Evolutionary conservation across 371 early-diverging fungal species (phyloP).

Genomic region (Zychaea mexicana): DNA sequence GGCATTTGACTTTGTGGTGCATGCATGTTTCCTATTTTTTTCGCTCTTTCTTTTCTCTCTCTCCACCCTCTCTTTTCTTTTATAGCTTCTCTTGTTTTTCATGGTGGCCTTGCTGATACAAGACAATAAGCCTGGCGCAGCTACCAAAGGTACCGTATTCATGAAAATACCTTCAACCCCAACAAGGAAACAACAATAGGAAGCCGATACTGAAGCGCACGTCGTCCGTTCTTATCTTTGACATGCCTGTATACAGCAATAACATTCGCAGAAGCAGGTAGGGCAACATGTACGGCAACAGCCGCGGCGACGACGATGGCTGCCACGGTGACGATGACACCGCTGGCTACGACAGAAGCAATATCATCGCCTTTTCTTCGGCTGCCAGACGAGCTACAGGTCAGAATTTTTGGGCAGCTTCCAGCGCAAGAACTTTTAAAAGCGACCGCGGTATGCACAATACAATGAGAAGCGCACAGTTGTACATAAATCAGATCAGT

Average conservation of each 20-base stretch:
- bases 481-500: too few relatives aligned
- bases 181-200: too few relatives aligned
- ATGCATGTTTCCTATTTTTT: background rate
- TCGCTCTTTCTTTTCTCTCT: constrained; percentile 7
- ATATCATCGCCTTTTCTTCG: constrained; percentile 8
- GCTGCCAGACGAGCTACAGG: constrained; percentile 43
- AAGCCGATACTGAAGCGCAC: too few relatives aligned
- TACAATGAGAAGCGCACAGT: too few relatives aligned
- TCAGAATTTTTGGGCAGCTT: constrained; percentile 33
- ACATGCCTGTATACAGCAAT: too few relatives aligned
- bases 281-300: too few relatives aligned
- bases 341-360: background rate
- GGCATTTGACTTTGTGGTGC: background rate
- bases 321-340: background rate
- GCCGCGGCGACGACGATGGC: too few relatives aligned
- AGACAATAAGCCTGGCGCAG: background rate
- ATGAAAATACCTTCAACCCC: background rate
- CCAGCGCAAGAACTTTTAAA: constrained; percentile 36
- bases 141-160: background rate
- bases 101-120: background rate
- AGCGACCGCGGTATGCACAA: constrained; percentile 31
- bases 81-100: background rate
- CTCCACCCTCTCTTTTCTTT: constrained; percentile 2
- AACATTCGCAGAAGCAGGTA: too few relatives aligned
- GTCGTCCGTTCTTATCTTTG: too few relatives aligned